Evolutionary conservation across 345 rosid genomes (phyloP).

Genomic region (Gossypium raimondii): DNA sequence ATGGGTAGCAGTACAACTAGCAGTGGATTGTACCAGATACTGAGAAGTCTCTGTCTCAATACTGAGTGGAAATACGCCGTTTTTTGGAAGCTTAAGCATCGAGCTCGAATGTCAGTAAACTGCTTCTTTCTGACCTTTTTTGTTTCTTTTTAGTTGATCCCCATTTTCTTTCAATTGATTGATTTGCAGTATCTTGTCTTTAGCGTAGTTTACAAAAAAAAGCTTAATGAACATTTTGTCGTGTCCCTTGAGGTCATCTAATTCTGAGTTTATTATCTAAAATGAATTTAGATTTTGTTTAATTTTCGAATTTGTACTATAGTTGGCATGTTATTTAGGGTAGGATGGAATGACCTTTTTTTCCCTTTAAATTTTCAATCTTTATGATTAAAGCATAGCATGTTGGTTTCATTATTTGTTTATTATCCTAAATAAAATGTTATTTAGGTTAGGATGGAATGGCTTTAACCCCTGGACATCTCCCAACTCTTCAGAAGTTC

Average conservation of each 20-base stretch:
- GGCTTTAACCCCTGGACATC: background rate
- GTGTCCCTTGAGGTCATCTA: background rate
- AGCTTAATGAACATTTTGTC: background rate
- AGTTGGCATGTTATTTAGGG: background rate
- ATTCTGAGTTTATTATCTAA: background rate
- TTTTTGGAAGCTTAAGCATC: constrained; percentile 80
- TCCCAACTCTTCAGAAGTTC: background rate
- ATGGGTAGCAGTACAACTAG: constrained; percentile 40
- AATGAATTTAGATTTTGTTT: background rate
- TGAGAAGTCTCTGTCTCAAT: constrained; percentile 73
- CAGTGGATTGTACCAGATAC: constrained; percentile 41
- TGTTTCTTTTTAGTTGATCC: background rate
- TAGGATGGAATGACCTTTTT: background rate
- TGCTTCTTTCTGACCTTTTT: background rate
- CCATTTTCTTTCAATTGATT: background rate
- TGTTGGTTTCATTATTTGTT: too few relatives aligned
- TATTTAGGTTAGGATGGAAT: background rate
- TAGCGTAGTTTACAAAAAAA: background rate
- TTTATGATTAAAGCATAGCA: too few relatives aligned
- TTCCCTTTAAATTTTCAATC: too few relatives aligned
- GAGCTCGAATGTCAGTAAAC: constrained; percentile 60
- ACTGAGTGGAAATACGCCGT: constrained; percentile 81
- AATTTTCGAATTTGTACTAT: background rate
- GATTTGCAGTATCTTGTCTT: background rate
- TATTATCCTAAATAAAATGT: background rate